Percentiles rank a stretch among this genome's conserved stretches.
Conservation (phyloP, 2,329 filamentous ascomycete genomes). For the Gaeumannomyces tritici region DNA sequence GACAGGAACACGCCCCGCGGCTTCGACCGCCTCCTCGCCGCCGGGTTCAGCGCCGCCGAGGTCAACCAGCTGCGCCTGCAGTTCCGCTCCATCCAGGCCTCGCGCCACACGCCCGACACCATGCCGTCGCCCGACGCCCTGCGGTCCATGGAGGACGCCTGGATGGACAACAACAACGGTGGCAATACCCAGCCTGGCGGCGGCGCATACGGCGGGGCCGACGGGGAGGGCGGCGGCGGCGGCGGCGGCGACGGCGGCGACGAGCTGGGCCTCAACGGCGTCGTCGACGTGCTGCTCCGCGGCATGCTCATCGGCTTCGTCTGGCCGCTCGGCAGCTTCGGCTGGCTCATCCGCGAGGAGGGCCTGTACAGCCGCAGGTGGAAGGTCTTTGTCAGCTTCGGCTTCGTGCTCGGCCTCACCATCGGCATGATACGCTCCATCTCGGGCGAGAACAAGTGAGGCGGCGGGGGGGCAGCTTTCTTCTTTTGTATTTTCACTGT, state of each 20-base stretch:
- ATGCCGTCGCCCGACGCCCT: constrained; percentile 74
- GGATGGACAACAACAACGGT: constrained; percentile 64
- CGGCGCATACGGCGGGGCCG: constrained; percentile 21
- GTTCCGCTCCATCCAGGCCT: constrained; percentile 76
- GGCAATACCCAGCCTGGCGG: constrained; percentile 13
- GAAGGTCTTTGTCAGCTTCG: constrained; percentile 78
- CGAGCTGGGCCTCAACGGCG: constrained; percentile 35
- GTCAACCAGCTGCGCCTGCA: constrained; percentile 78
- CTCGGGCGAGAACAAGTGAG: constrained; percentile 22
- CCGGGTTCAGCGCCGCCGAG: constrained; percentile 76
- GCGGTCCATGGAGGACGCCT: constrained; percentile 74
- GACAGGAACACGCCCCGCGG: constrained; percentile 48
- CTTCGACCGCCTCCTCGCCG: constrained; percentile 75
- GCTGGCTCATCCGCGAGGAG: constrained; percentile 79
- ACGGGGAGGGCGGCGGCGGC: constrained; percentile 31
- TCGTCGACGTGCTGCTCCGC: constrained; percentile 77
- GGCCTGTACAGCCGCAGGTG: constrained; percentile 79
- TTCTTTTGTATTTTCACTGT: background rate
- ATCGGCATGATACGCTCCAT: constrained; percentile 59
- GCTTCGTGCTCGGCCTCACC: constrained; percentile 67
- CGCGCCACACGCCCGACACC: constrained; percentile 76
- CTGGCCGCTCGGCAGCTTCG: constrained; percentile 79
- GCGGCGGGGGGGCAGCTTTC: background rate
- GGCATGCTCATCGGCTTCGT: constrained; percentile 91
- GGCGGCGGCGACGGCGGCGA: constrained; percentile 42